Evolutionary conservation across 345 rosid species (phyloP).

Genomic region (Moricandia arvensis): DNA sequence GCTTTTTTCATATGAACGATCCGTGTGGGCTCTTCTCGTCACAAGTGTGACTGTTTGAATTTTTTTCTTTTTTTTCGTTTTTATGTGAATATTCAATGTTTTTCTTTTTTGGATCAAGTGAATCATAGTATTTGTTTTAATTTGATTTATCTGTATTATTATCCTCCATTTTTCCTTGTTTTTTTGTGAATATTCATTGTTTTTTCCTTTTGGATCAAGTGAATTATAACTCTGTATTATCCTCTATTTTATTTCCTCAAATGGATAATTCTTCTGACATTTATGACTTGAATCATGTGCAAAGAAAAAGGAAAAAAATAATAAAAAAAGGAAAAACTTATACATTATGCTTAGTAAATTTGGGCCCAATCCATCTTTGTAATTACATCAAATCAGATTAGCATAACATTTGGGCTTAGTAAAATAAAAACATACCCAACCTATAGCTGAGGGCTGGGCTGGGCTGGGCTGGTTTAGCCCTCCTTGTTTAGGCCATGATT

Average conservation of each 20-base stretch:
- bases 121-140: not conserved
- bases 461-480: not conserved
- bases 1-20: not conserved
- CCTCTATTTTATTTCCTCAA: not conserved
- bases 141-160: no score
- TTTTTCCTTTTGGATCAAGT: no score
- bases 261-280: not conserved
- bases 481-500: not conserved
- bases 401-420: not conserved
- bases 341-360: not conserved
- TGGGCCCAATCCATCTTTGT: constrained; percentile 2
- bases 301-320: not conserved
- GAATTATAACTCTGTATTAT: not conserved
- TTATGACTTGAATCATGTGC: not conserved
- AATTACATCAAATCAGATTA: not conserved
- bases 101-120: not conserved
- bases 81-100: not conserved
- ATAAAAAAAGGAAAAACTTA: no score
- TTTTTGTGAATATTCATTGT: no score
- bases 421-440: not conserved
- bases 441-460: not conserved
- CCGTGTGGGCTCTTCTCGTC: constrained; percentile 2
- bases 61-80: not conserved
- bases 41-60: constrained; percentile 1
- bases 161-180: no score